Evolutionary conservation across 2,329 filamentous ascomycete genomes (phyloP).

Genomic region (Ophiosphaerella korrae): DNA sequence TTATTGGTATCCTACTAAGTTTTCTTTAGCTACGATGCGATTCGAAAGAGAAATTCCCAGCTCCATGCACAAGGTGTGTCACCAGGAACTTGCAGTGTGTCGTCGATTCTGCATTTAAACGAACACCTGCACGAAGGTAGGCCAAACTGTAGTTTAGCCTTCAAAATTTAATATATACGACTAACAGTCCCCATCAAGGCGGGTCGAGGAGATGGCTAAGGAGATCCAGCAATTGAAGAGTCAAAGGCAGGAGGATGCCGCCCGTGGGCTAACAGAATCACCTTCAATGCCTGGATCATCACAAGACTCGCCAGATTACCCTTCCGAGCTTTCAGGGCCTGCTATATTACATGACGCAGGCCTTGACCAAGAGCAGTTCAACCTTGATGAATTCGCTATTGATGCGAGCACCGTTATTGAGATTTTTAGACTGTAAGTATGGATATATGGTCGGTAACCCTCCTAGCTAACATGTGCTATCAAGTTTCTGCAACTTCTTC

Average conservation of each 20-base stretch:
- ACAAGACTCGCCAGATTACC: conserved; percentile 17
- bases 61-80: conserved; percentile 27
- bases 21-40: conserved; percentile 23
- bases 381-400: conserved; percentile 18
- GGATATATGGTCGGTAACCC: not conserved
- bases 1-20: not conserved
- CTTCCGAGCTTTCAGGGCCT: conserved; percentile 6
- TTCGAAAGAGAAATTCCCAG: conserved; percentile 24
- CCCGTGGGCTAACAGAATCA: conserved; percentile 14
- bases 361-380: conserved; percentile 11
- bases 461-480: not conserved
- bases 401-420: conserved; percentile 16
- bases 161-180: not conserved
- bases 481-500: conserved; percentile 21
- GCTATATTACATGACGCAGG: conserved; percentile 15
- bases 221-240: conserved; percentile 24
- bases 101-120: conserved; percentile 28
- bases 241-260: conserved; percentile 11
- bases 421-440: conserved; percentile 24
- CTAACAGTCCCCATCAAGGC: conserved; percentile 9
- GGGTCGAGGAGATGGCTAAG: conserved; percentile 31
- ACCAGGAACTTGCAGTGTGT: conserved; percentile 23
- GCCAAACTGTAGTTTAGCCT: not conserved
- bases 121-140: conserved; percentile 31
- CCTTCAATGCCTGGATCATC: conserved; percentile 10